phyloP scores from a whole-genome alignment of 805 yeast genomes.

The Yamadazyma sp. region DNA sequence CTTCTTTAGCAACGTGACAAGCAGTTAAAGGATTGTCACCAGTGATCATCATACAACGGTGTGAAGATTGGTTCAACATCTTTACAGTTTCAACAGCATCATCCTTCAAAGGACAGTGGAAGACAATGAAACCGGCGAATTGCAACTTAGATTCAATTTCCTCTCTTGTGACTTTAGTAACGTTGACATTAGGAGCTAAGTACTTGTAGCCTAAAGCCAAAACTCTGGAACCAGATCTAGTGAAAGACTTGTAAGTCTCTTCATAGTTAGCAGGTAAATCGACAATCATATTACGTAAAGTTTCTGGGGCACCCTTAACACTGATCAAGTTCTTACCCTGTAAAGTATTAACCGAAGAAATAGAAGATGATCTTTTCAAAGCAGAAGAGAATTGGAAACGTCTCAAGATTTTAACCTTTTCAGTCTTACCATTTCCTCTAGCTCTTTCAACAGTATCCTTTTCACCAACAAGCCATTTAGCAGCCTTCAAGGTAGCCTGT shows the following conservation, averaged over 20 bases:
- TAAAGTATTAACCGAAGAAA: constrained; percentile 55
- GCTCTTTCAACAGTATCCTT: constrained; percentile 67
- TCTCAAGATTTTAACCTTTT: constrained; percentile 72
- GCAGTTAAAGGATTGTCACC: constrained; percentile 99
- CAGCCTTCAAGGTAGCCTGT: constrained; percentile 86
- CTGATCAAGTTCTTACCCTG: constrained; percentile 65
- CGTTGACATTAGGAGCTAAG: constrained; percentile 51
- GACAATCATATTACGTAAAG: constrained; percentile 73
- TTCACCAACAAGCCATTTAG: constrained; percentile 78
- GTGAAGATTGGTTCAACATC: constrained; percentile 93
- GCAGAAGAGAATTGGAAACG: constrained; percentile 97
- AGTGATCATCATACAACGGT: constrained; percentile 95
- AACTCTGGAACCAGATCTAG: constrained; percentile 95
- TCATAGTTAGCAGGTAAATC: constrained; percentile 79
- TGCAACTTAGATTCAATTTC: constrained; percentile 69
- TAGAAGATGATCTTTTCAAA: constrained; percentile 89
- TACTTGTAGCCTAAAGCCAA: constrained; percentile 89
- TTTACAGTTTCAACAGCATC: constrained; percentile 89
- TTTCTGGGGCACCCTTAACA: constrained; percentile 98
- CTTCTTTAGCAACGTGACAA: constrained; percentile 94
- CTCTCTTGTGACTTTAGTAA: constrained; percentile 63
- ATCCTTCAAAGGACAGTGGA: constrained; percentile 93
- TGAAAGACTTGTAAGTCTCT: constrained; percentile 80
- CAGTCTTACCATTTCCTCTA: constrained; percentile 26
- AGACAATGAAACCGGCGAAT: constrained; percentile 92